phyloP scores from a whole-genome alignment of 1,284 basidiomycete species.

The Butyriboletus pseudospeciosus region DNA sequence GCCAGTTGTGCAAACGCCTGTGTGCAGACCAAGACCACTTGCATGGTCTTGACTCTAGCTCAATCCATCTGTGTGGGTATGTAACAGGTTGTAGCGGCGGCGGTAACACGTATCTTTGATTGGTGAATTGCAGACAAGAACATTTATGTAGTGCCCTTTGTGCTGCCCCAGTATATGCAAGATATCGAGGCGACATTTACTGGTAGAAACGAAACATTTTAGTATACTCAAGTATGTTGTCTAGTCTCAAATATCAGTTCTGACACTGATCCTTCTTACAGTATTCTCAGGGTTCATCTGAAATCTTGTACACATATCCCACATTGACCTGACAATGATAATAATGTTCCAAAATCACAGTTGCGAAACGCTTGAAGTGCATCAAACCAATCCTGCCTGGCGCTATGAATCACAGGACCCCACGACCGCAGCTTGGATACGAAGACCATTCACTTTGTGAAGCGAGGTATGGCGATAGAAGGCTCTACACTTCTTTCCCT shows the following conservation, averaged over 20 bases:
- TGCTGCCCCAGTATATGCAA: constrained; percentile 45
- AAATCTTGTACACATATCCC: not conserved
- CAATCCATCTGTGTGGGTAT: constrained; percentile 58
- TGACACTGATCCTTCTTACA: not conserved
- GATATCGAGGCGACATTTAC: constrained; percentile 58
- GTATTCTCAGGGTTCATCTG: constrained; percentile 28
- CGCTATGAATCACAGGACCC: constrained; percentile 36
- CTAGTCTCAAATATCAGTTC: not conserved
- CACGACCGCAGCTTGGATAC: constrained; percentile 48
- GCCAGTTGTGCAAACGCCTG: constrained; percentile 51
- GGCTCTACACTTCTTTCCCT: not conserved
- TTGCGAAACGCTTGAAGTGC: constrained; percentile 47
- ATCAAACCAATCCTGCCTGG: constrained; percentile 45
- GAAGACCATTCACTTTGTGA: constrained; percentile 49
- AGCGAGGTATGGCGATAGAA: constrained; percentile 31
- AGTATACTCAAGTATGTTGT: constrained; percentile 44
- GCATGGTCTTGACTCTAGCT: constrained; percentile 41
- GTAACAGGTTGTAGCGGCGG: constrained; percentile 14
- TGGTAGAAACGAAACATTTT: constrained; percentile 43
- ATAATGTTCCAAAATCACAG: constrained; percentile 24
- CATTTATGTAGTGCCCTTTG: constrained; percentile 47
- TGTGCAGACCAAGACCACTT: constrained; percentile 50
- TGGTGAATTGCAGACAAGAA: constrained; percentile 37
- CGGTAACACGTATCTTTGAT: not conserved
- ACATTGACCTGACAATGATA: not conserved